Conservation (phyloP, 1,284 basidiomycete species). For the Flammula alnicola region DNA sequence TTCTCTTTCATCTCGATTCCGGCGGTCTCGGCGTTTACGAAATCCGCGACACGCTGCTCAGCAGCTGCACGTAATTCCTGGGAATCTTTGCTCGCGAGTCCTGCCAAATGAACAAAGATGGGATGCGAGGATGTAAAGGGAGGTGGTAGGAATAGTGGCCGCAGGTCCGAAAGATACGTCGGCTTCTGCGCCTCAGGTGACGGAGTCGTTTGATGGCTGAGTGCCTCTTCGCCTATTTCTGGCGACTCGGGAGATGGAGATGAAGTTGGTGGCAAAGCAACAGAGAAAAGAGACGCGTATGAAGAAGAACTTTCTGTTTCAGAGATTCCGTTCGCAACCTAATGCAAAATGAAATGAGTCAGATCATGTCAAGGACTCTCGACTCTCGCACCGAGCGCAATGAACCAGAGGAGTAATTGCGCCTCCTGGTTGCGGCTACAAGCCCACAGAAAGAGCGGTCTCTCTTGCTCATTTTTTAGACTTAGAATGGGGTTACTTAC, state of each 20-base stretch:
- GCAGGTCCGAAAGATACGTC: conserved; percentile 51
- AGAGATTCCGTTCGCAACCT: conserved; percentile 54
- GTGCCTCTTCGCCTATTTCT: conserved; percentile 16
- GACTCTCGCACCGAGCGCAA: conserved; percentile 10
- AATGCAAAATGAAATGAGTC: conserved; percentile 23
- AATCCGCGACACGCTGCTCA: conserved; percentile 60
- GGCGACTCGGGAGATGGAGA: conserved; percentile 27
- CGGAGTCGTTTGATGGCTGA: conserved; percentile 20
- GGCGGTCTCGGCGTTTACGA: conserved; percentile 59
- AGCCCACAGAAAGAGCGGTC: conserved; percentile 1
- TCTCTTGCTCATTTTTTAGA: conserved; percentile 12
- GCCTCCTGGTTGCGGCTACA: not conserved
- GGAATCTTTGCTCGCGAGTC: conserved; percentile 60
- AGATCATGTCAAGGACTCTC: conserved; percentile 22
- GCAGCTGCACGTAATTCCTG: conserved; percentile 56
- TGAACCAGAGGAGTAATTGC: conserved; percentile 5
- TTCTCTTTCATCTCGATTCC: conserved; percentile 62
- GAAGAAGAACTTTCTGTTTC: conserved; percentile 48
- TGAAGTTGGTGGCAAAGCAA: conserved; percentile 49
- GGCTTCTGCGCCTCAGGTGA: conserved; percentile 39
- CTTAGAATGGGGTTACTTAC: conserved; percentile 50
- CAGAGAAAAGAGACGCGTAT: conserved; percentile 57
- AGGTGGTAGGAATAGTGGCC: conserved; percentile 69
- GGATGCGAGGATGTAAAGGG: conserved; percentile 79
- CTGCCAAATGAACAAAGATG: conserved; percentile 67